phyloP scores from a whole-genome alignment of 495 filamentous ascomycete species.

The Ascodesmis nigricans region DNA sequence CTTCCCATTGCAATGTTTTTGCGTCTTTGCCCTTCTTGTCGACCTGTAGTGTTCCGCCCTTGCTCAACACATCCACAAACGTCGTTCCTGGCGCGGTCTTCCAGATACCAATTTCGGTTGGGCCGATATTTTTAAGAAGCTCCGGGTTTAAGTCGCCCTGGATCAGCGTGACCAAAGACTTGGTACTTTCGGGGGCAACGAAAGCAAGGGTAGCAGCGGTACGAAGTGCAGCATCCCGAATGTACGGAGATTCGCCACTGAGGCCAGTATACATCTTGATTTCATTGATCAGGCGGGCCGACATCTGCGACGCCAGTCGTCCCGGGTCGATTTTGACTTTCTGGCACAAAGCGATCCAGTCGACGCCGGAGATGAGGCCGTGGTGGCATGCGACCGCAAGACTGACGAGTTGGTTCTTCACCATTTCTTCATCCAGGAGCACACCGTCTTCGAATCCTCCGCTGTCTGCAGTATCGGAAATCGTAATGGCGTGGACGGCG shows the following conservation, averaged over 20 bases:
- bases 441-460: constrained; percentile 22
- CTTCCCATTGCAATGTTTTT: constrained; percentile 90
- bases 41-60: constrained; percentile 39
- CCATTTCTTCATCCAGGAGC: constrained; percentile 23
- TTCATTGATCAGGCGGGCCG: constrained; percentile 14
- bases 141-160: constrained; percentile 41
- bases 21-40: constrained; percentile 72
- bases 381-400: constrained; percentile 58
- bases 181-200: constrained; percentile 60
- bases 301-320: constrained; percentile 36
- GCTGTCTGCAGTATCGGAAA: constrained; percentile 24
- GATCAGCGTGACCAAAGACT: constrained; percentile 51
- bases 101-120: constrained; percentile 76
- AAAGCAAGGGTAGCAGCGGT: constrained; percentile 82
- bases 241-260: constrained; percentile 19
- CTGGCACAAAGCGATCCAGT: constrained; percentile 77
- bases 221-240: constrained; percentile 49
- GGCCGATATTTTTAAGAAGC: constrained; percentile 47
- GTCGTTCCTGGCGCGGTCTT: constrained; percentile 65
- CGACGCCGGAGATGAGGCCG: constrained; percentile 49
- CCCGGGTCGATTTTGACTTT: constrained; percentile 63
- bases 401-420: constrained; percentile 44
- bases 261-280: constrained; percentile 19
- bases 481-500: constrained; percentile 50
- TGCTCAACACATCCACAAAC: constrained; percentile 71